Evolutionary conservation across 2,329 filamentous ascomycete genomes (phyloP).

Genomic region (Aspergillus spinulosporus): DNA sequence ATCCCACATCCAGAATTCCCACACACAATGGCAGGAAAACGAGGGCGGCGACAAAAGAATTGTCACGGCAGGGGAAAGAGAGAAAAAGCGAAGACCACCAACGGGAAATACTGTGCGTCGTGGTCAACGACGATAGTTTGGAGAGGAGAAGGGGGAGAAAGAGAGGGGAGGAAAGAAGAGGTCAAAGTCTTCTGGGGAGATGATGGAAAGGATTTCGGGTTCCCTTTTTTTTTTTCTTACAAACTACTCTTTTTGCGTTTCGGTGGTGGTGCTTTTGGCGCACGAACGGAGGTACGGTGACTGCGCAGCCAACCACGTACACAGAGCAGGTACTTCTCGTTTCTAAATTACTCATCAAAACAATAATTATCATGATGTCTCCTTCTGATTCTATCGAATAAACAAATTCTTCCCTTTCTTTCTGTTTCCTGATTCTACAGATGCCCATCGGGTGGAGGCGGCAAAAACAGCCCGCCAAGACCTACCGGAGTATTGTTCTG

Average conservation of each 20-base stretch:
- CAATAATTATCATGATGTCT: neutral
- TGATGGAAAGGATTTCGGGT: conserved; percentile 16
- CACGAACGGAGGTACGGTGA: conserved; percentile 11
- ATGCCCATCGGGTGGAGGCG: conserved; percentile 18
- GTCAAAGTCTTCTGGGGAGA: conserved; percentile 19
- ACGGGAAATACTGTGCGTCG: conserved; percentile 19
- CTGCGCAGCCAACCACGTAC: conserved; percentile 9
- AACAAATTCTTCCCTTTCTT: neutral
- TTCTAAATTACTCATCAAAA: neutral
- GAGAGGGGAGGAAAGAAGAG: conserved; percentile 21
- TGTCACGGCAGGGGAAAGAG: conserved; percentile 12
- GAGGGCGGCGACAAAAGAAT: conserved; percentile 17
- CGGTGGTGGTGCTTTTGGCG: conserved; percentile 17
- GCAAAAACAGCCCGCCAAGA: conserved; percentile 18
- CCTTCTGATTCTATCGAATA: neutral
- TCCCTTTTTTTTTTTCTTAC: conserved; percentile 17
- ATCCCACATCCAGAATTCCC: conserved; percentile 24
- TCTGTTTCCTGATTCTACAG: conserved; percentile 2
- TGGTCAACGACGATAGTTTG: conserved; percentile 25
- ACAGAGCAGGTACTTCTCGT: neutral
- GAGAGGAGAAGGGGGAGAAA: conserved; percentile 12
- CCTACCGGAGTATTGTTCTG: conserved; percentile 13
- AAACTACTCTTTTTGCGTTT: conserved; percentile 18
- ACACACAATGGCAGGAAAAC: conserved; percentile 15
- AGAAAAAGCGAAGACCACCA: conserved; percentile 22